Percentiles rank a stretch among this genome's conserved stretches.
Evolutionary conservation across 2,329 filamentous ascomycete species (phyloP).

Genomic region (Hypoxylon sp.): DNA sequence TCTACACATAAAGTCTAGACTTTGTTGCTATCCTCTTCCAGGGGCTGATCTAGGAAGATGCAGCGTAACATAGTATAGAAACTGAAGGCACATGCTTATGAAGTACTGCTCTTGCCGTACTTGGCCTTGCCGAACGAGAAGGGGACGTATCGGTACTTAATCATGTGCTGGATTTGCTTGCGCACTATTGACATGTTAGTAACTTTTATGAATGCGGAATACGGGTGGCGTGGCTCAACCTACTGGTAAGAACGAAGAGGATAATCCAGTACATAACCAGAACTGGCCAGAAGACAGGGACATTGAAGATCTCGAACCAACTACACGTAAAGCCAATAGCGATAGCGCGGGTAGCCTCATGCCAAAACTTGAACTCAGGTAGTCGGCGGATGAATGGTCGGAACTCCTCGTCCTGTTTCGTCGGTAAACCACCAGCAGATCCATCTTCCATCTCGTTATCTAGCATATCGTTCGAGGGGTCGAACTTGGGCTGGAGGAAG

Average conservation of each 20-base stretch:
- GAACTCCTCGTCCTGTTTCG: constrained; percentile 97
- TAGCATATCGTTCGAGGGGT: constrained; percentile 88
- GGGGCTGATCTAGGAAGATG: no score
- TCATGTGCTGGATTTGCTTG: constrained; percentile 99
- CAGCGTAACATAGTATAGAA: no score
- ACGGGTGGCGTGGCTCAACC: constrained; percentile 55
- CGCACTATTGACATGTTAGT: constrained; percentile 71
- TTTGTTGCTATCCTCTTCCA: constrained; percentile 1
- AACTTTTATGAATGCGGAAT: no score
- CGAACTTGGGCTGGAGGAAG: constrained; percentile 98
- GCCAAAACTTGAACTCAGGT: constrained; percentile 99
- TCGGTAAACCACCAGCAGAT: constrained; percentile 81
- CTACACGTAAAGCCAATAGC: constrained; percentile 84
- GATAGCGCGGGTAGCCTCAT: constrained; percentile 89
- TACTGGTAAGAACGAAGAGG: constrained; percentile 93
- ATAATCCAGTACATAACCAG: constrained; percentile 99
- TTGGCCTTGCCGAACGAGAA: constrained; percentile 91
- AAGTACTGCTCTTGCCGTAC: constrained; percentile 72
- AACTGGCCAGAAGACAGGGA: constrained; percentile 99
- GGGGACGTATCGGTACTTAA: constrained; percentile 98
- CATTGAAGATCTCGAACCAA: constrained; percentile 93
- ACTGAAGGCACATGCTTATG: constrained; percentile 33
- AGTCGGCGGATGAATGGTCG: constrained; percentile 94
- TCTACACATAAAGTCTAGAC: constrained; percentile 22
- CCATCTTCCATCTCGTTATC: constrained; percentile 98